These are phyloP conservation scores for Melampsora americana DNA, from an alignment of 1,284 basidiomycete species.

Conservation along the genomic window DNA sequence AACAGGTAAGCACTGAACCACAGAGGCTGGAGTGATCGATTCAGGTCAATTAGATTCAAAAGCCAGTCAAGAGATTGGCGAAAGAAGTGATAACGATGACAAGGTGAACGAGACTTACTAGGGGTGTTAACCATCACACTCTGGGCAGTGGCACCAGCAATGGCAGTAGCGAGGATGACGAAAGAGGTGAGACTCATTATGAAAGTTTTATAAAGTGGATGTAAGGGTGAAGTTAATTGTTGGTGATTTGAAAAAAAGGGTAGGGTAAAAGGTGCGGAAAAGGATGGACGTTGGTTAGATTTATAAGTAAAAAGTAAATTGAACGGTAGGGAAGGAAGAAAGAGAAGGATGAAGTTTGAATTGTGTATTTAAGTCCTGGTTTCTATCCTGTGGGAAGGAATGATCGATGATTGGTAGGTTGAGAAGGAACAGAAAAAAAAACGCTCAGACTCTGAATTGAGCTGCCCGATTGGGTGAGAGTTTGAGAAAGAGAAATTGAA, in stretches of 20 bases:
- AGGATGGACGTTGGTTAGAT: no score
- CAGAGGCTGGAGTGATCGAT: neutral
- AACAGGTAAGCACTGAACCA: constrained; percentile 8
- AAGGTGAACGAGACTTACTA: neutral
- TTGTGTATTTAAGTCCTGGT: neutral
- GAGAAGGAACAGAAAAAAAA: neutral
- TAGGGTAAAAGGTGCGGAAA: no score
- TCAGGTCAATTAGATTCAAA: no score
- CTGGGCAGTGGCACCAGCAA: neutral
- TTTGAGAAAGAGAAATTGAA: neutral
- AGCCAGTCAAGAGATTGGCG: neutral
- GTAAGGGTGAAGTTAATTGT: no score
- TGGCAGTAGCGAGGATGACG: neutral
- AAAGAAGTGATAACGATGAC: neutral
- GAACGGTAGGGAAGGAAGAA: neutral
- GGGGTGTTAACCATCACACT: constrained; percentile 7
- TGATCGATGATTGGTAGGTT: neutral
- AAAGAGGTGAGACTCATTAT: neutral
- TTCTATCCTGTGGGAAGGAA: neutral
- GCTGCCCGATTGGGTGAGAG: neutral
- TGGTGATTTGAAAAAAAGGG: no score
- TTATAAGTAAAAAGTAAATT: no score
- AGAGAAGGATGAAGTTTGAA: neutral
- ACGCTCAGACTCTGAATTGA: neutral
- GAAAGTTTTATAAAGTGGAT: no score